phyloP scores from a whole-genome alignment of 2,329 filamentous ascomycete genomes.

The Massarina eburnea region DNA sequence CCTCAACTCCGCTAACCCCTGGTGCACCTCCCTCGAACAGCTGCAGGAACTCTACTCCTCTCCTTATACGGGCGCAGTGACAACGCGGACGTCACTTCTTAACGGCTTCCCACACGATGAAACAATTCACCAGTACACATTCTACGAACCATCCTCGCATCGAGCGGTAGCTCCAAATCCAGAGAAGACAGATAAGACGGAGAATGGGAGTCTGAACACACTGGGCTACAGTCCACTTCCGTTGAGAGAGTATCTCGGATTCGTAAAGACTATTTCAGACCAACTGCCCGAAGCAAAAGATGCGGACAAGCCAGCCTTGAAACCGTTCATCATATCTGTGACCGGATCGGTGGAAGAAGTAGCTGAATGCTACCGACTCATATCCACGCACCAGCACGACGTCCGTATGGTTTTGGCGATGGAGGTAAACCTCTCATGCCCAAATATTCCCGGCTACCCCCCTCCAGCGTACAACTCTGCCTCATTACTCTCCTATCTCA shows the following conservation, averaged over 20 bases:
- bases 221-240: conserved; percentile 71
- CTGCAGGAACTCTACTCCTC: conserved; percentile 63
- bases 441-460: conserved; percentile 69
- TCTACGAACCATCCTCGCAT: conserved; percentile 58
- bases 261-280: conserved; percentile 54
- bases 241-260: conserved; percentile 61
- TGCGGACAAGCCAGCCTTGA: conserved; percentile 32
- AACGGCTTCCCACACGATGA: conserved; percentile 65
- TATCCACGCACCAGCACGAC: conserved; percentile 41
- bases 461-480: conserved; percentile 68
- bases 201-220: conserved; percentile 60
- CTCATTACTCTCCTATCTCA: conserved; percentile 59
- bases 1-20: conserved; percentile 74
- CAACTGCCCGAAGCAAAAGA: conserved; percentile 4
- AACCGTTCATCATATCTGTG: conserved; percentile 70
- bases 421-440: conserved; percentile 78
- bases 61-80: conserved; percentile 70
- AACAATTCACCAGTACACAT: conserved; percentile 63
- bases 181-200: conserved; percentile 18
- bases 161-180: conserved; percentile 19
- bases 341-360: conserved; percentile 66
- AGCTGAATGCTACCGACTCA: conserved; percentile 55
- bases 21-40: conserved; percentile 68
- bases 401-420: conserved; percentile 60
- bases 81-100: conserved; percentile 69